Base-by-base conservation (phyloP, 805 yeast genomes). In the Metschnikowia amazonensis region DNA sequence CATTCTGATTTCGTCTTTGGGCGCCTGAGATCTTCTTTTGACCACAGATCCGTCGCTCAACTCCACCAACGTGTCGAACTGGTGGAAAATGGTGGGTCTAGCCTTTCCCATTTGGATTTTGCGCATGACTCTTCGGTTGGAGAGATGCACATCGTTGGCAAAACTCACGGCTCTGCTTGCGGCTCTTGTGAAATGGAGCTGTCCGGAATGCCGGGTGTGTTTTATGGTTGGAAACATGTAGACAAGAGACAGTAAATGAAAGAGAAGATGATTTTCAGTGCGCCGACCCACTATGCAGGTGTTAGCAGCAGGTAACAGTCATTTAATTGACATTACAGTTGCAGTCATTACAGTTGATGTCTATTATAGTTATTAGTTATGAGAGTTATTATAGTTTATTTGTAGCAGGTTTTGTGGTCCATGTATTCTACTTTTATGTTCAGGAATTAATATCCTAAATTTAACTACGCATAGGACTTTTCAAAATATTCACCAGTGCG, bases 31-130 rank as follows among this genome's bases (percentile, higher is more conserved):
- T 57, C 86, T 77, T 66, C 99, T 79, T 29, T 71, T 72, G 28
- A 89, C 74, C 1, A 95, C 96, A 25, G 97, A 86, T 1, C 99
- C 99, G 63, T 94, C 99, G 53, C 95, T 84, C 47, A 90, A 75
- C 66, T 92, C 96, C n/a, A 94, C 90, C 30, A 76, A 67, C 27
- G 90, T 85, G 52, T 92, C 89, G 63, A 94, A 94, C 64, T 88
- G 88, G 69, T 92, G 79, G 66, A 88, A 90, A 33, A 94, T 85
- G 28, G 97, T 89, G 1, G 98, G 97, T 66, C 97, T 80, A 14
- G 96, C 89, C 63, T 86, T 86, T 45, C 97, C 97, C 45, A 83
- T 66, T 49, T 71, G 66, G 56, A 86, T 84, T 63, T 80, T 84
- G 62, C 79, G 82, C 66, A 77, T 63, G 42, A 88, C 89, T 68